Base-by-base conservation (phyloP, 129 eudicot species). In the Gnaphalium uliginosum region DNA sequence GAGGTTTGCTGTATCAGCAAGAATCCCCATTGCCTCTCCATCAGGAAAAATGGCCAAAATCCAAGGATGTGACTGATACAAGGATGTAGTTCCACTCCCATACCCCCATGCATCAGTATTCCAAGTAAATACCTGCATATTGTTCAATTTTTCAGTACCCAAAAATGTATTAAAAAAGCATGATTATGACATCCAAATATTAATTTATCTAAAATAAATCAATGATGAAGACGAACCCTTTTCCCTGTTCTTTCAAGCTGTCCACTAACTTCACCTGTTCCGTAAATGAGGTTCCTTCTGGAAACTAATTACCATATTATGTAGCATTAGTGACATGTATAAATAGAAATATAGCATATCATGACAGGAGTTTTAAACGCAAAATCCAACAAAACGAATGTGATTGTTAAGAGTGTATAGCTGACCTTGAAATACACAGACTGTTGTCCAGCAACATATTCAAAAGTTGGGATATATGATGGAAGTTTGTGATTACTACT, bases 51-150 rank as follows among this genome's bases (percentile, higher is more conserved):
- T 85, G 35, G 89, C 97, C 0, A 94, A 83, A 59, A 94, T 84
- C 99, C 99, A 94, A 17, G 99, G 99, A 81, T 94, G 99, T 54
- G 99, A 91, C 64, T 94, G 99, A 79, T 94, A 94, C 69, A 94
- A 81, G 19, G 97, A 88, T 57, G 97, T 89, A 11, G 96, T 94
- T 77, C 86, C 93, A 56, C 86, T 51, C 53, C 97, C 97, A 84
- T 88, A 94, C 3, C 92, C 96, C 92, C 92, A 94, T 24, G 99
- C 90, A 80, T 87, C 97, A 13, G 99, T 87, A 33, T 94, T 94
- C 99, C 99, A 94, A 13, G 97, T 89, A 77, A 89, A 91, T 27
- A 94, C 80, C 99, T 91, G 78, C 2, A 24, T 35, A 6, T 62
- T 54, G 51, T 57, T 11, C 33, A 48, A 58, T 72, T 59, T 24